Conservation (phyloP, 2,329 filamentous ascomycete species). For the Pezicula radicicola region DNA sequence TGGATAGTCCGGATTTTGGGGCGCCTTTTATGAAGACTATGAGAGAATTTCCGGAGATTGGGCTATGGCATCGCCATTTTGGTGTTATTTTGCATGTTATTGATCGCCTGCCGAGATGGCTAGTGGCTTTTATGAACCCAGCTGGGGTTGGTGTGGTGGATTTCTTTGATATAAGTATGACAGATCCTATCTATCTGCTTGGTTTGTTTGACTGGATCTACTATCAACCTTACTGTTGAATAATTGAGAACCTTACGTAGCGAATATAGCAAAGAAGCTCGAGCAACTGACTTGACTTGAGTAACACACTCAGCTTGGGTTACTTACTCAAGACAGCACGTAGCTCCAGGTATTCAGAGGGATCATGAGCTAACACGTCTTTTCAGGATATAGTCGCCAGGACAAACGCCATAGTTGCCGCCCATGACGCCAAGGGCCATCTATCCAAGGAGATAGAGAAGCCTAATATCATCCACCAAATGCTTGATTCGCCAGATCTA, state of each 20-base stretch:
- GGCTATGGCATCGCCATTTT: constrained; percentile 10
- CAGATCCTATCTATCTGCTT: too few relatives aligned
- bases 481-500: constrained; percentile 9
- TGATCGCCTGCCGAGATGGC: constrained; percentile 4
- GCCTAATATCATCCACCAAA: constrained; percentile 12
- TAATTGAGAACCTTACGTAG: too few relatives aligned
- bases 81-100: constrained; percentile 1
- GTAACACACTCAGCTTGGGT: too few relatives aligned
- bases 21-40: constrained; percentile 6
- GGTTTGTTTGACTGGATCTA: too few relatives aligned
- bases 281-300: too few relatives aligned
- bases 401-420: constrained; percentile 2
- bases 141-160: constrained; percentile 5
- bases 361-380: too few relatives aligned
- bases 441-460: neutral
- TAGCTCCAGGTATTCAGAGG: too few relatives aligned
- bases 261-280: too few relatives aligned
- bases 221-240: too few relatives aligned
- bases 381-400: constrained; percentile 1
- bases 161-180: neutral
- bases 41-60: constrained; percentile 10
- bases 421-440: neutral
- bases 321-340: too few relatives aligned
- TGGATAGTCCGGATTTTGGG: constrained; percentile 10
- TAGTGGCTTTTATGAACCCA: constrained; percentile 5